phyloP scores from a whole-genome alignment of 2,329 filamentous ascomycete genomes.

The Aspergillus piperis region DNA sequence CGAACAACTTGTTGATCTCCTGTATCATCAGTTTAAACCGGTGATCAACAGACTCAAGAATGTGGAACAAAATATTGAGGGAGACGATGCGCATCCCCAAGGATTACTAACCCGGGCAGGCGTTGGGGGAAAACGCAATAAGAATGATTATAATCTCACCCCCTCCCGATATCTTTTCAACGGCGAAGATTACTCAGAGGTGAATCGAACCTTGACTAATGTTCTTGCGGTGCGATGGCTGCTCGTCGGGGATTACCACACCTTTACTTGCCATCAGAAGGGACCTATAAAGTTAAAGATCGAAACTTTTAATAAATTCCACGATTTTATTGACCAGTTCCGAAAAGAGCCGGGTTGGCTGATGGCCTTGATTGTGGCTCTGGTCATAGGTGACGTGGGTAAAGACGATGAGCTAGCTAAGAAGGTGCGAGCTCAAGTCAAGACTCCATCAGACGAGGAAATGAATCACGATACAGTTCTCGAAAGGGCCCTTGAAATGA shows the following conservation, averaged over 20 bases:
- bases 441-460: neutral
- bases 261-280: conserved; percentile 34
- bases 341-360: conserved; percentile 20
- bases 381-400: conserved; percentile 45
- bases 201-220: conserved; percentile 44
- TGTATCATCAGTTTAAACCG: neutral
- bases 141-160: neutral
- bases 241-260: conserved; percentile 35
- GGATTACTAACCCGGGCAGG: neutral
- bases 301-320: conserved; percentile 34
- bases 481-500: neutral
- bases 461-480: conserved; percentile 1
- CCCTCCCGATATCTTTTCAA: conserved; percentile 14
- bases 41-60: neutral
- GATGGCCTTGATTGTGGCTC: conserved; percentile 35
- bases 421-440: neutral
- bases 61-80: neutral
- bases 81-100: neutral
- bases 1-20: neutral
- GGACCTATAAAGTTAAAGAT: conserved; percentile 24
- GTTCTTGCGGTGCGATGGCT: conserved; percentile 43
- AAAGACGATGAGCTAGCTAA: conserved; percentile 30
- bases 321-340: conserved; percentile 12
- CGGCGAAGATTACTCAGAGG: conserved; percentile 34
- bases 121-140: neutral